Evolutionary conservation across 225 moss, liverwort and hornwort species (phyloP), one percentile per base, ranked within the genome.

Genomic region (Pseudisothecium myosuroides): DNA sequence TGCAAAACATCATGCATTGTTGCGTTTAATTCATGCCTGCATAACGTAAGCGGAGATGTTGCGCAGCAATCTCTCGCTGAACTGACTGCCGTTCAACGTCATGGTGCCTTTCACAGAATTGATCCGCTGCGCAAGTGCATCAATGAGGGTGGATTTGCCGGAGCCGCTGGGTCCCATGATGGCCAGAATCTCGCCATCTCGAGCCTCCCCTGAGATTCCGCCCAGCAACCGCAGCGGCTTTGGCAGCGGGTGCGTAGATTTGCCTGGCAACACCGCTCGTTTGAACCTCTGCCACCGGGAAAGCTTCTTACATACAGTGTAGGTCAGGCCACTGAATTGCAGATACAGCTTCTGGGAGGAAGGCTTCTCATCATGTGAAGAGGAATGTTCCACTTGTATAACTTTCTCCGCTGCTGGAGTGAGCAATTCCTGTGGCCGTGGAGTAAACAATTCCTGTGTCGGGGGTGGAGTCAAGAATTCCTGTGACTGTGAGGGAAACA

Each of bases 81-180:
- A 94, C 24, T 86, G 89, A 28, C 94, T 93, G 39, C 97, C 95
- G 78, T 98, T 98, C 77, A 98, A 88, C 16, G 93, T 96, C 87
- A 97, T 93, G 82, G 85, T 95, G 32, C 98, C 98, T 87, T 93
- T 91, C 66, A 96, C 91, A 58, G 92, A 91, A 47, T 93, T 89
- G 81, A 98, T 95, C 68, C 96, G 90, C 87, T 94, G 95, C 17
- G 98, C 97, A 69, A 98, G 93, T 21, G 97, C 95, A 87, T 98
- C 97, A 37, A 98, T 96, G 37, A 98, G 93, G 2, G 98, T 96
- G 65, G 96, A 96, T 78, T 98, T 98, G 14, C 97, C 97, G 7
- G 95, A 96, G 37, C 98, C 98, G 85, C 97, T 98, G 5, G 97
- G 94, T 37, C 97, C 98, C 93, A 98, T 95, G 86, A 98, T 93